phyloP scores from a whole-genome alignment of 2,329 filamentous ascomycete species.

The Peltaster fructicola region DNA sequence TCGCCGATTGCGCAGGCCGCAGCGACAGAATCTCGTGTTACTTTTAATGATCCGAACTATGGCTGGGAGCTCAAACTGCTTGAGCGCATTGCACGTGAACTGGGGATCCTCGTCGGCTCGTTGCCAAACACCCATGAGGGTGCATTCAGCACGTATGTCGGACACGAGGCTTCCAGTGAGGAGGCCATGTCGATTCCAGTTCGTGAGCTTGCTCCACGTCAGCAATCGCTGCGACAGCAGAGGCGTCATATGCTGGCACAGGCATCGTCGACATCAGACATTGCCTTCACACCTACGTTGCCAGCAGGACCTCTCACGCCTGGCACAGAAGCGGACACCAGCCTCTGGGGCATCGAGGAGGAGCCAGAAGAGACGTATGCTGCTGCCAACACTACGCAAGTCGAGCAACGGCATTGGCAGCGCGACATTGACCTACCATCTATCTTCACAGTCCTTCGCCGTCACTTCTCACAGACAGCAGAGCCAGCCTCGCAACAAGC shows the following conservation, averaged over 20 bases:
- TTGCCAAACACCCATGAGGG: slow-evolving; percentile 75
- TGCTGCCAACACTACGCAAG: slow-evolving; percentile 14
- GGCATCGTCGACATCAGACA: slow-evolving; percentile 5
- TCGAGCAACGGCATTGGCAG: slow-evolving; percentile 78
- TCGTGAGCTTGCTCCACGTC: slow-evolving; percentile 7
- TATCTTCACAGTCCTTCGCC: slow-evolving; percentile 74
- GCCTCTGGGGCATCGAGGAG: slow-evolving; percentile 50
- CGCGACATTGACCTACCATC: slow-evolving; percentile 77
- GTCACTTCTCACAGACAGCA: slow-evolving; percentile 40
- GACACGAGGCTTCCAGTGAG: slow-evolving; percentile 42
- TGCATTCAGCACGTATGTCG: slow-evolving; percentile 76
- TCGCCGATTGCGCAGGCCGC: slow-evolving; percentile 15
- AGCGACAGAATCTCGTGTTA: slow-evolving; percentile 14
- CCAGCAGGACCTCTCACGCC: slow-evolving; percentile 13
- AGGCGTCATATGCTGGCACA: slow-evolving; percentile 6
- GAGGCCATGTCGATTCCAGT: slow-evolving; percentile 11
- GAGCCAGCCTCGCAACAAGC: slow-evolving; percentile 9
- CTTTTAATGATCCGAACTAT: slow-evolving; percentile 20
- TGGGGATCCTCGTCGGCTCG: slow-evolving; percentile 68
- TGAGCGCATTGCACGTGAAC: slow-evolving; percentile 69
- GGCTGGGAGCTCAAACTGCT: slow-evolving; percentile 64
- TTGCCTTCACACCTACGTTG: slow-evolving; percentile 16
- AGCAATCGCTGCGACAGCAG: slow-evolving; percentile 10
- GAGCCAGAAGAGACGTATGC: slow-evolving; percentile 25
- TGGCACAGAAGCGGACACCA: slow-evolving; percentile 29